Evolutionary conservation across 345 rosid genomes (phyloP), one percentile per base, ranked within the genome.

Genomic region (Aegle marmelos): DNA sequence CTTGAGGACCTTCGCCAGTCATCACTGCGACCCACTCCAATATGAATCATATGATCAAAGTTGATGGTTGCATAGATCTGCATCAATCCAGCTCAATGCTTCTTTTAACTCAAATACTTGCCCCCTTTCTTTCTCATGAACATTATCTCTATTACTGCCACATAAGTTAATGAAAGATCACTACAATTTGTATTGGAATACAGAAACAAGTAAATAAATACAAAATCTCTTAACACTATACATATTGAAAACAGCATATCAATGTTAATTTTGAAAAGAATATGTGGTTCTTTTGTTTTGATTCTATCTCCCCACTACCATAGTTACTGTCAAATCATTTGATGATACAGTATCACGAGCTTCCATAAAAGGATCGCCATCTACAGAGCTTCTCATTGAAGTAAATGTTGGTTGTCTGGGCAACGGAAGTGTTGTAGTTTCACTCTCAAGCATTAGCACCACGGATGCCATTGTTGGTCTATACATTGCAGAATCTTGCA

Each of bases 391-490:
- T 73, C 92, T 86, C 74, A 61, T 78, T 30, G 93, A 92, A 68
- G 91, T 84, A 61, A 72, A 87, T 9, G 85, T 87, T 25, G 97
- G 93, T 45, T 84, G 90, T 80, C 76, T 90, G 11, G 95, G 95
- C 78, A 70, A 74, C 2, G 89, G 80, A 45, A 91, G 87, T 48
- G 84, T 76, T 4, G 88, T 80, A 24, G 92, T 81, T 61, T 92
- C 94, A 45, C 95, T 93, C 81, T 92, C 94, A 25, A 93, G 85
- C 90, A 85, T 86, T 45, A 90, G n/a, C 66, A 93, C 78, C 73
- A 89, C 91, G 3, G 88, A 69, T 48, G 91, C 81, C 93, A 95
- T 95, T 78, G 86, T 81, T 3, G 96, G 99, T 76, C 98, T 87
- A 11, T 86, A 69, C 31, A 76, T 80, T 69, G 98, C 88, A 0